These are phyloP conservation scores for Talinum fruticosum DNA, from an alignment of 148 eudicot species.

Conservation along the genomic window DNA sequence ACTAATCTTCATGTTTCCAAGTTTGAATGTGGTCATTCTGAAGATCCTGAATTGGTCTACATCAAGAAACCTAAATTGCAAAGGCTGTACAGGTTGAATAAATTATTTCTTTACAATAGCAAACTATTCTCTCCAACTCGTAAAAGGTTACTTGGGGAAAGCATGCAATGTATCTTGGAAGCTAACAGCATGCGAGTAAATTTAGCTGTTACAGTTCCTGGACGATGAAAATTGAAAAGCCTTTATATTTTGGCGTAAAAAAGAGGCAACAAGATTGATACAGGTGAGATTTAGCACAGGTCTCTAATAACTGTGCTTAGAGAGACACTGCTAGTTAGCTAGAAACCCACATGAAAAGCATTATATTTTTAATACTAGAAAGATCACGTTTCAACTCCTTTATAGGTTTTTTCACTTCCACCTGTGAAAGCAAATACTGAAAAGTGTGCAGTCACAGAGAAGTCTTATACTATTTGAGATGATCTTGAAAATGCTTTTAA, in stretches of 20 bases:
- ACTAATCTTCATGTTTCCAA: not conserved
- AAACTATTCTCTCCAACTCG: not conserved
- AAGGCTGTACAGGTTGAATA: not conserved
- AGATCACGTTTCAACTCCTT: too few species aligned
- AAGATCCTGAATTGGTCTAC: not conserved
- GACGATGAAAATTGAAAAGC: not conserved
- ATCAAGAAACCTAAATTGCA: not conserved
- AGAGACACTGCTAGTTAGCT: not conserved
- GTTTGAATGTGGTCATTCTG: not conserved
- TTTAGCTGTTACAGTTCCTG: not conserved
- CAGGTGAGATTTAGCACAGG: too few species aligned
- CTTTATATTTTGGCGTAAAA: not conserved
- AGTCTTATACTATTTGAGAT: too few species aligned
- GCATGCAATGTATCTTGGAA: not conserved
- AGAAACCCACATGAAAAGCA: not conserved
- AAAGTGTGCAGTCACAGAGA: too few species aligned
- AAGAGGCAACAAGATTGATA: too few species aligned
- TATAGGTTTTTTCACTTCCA: too few species aligned
- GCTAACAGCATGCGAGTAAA: not conserved
- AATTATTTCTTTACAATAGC: not conserved
- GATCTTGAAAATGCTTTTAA: not conserved
- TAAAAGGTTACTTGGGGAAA: not conserved
- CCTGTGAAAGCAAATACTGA: too few species aligned
- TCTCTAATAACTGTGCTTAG: too few species aligned
- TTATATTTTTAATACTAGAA: too few species aligned